Evolutionary conservation across 1,284 basidiomycete species (phyloP).

Genomic region (Pseudozyma hubeiensis): DNA sequence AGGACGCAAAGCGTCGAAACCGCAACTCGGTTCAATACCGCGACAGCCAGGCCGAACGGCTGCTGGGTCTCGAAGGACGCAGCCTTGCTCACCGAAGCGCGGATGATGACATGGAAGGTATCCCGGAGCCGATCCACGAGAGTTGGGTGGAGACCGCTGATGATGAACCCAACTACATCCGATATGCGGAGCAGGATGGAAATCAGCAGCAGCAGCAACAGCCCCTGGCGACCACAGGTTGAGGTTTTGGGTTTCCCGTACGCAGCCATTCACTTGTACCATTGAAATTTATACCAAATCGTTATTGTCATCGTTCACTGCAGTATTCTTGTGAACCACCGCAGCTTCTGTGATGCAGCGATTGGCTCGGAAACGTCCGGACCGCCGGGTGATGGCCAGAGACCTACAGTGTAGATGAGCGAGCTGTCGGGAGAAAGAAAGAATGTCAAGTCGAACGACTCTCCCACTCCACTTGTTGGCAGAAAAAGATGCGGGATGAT

Average conservation of each 20-base stretch:
- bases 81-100: slow-evolving; percentile 28
- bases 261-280: too few relatives aligned
- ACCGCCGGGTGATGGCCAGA: too few relatives aligned
- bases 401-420: too few relatives aligned
- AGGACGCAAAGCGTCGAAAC: slow-evolving; percentile 28
- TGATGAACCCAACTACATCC: neutral
- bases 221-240: slow-evolving; percentile 20
- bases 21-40: slow-evolving; percentile 46
- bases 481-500: too few relatives aligned
- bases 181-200: neutral
- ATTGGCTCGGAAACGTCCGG: too few relatives aligned
- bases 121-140: slow-evolving; percentile 14
- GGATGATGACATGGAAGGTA: slow-evolving; percentile 44
- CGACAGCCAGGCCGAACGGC: slow-evolving; percentile 44
- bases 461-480: too few relatives aligned
- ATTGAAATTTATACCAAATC: too few relatives aligned
- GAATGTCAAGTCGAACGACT: too few relatives aligned
- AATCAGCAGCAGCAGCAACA: slow-evolving; percentile 7
- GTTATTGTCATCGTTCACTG: too few relatives aligned
- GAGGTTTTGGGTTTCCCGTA: neutral
- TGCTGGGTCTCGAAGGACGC: slow-evolving; percentile 48
- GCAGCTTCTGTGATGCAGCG: too few relatives aligned
- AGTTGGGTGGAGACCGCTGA: slow-evolving; percentile 16
- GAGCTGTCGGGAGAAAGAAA: too few relatives aligned
- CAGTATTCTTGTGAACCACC: too few relatives aligned